Conservation (phyloP, 2,329 filamentous ascomycete genomes). For the Lomentospora prolificans region DNA sequence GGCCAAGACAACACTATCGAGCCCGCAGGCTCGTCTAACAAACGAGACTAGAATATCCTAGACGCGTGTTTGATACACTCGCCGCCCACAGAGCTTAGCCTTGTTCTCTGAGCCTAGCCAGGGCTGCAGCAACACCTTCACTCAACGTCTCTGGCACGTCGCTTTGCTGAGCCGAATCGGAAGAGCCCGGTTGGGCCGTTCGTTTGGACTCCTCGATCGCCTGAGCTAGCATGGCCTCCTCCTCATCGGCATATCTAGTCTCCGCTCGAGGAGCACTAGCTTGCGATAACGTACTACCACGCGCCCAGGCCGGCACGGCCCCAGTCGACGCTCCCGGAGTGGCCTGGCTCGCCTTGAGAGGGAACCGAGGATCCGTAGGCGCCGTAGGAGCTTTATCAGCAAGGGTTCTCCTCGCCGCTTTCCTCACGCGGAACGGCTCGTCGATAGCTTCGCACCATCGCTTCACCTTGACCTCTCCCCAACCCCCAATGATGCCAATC, state of each 20-base stretch:
- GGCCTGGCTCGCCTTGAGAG: background rate
- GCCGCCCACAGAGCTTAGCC: too few relatives aligned
- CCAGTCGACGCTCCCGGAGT: background rate
- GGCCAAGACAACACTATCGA: too few relatives aligned
- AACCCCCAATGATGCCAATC: constrained; percentile 74
- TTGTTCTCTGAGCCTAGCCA: constrained; percentile 46
- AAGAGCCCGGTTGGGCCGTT: constrained; percentile 20
- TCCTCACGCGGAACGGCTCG: constrained; percentile 73
- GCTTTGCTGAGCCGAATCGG: background rate
- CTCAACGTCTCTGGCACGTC: constrained; percentile 25
- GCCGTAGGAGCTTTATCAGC: background rate
- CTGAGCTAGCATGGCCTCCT: constrained; percentile 38
- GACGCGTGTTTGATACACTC: too few relatives aligned
- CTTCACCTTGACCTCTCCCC: constrained; percentile 92
- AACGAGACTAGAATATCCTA: too few relatives aligned
- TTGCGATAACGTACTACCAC: background rate
- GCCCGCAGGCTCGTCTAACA: too few relatives aligned
- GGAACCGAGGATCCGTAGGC: background rate
- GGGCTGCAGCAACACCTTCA: constrained; percentile 49
- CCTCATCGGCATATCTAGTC: constrained; percentile 34
- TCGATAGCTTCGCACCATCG: constrained; percentile 73
- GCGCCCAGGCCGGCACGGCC: background rate
- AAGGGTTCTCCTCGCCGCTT: constrained; percentile 45
- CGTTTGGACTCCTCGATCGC: constrained; percentile 37
- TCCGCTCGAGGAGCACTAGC: constrained; percentile 14